Percentiles rank a stretch among this genome's conserved stretches.
Conservation (phyloP, 371 early-diverging fungal genomes). For the Mortierella sp. region DNA sequence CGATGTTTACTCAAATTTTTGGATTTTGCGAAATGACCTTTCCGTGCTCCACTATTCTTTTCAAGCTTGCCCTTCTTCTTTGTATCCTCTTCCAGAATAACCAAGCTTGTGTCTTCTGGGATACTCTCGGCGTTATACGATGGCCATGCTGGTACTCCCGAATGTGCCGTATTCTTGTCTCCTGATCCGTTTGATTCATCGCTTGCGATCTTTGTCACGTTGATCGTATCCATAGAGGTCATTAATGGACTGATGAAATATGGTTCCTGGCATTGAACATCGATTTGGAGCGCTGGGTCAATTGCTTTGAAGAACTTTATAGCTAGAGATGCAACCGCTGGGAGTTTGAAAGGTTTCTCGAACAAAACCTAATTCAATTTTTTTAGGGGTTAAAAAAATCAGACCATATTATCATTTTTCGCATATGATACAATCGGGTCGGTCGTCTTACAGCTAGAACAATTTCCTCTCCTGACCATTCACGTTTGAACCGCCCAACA, state of each 20-base stretch:
- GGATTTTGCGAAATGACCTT: conserved; percentile 19
- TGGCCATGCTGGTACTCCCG: conserved; percentile 53
- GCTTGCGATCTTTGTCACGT: conserved; percentile 52
- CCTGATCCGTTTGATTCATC: too few species aligned
- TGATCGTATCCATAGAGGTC: conserved; percentile 73
- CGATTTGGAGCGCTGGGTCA: conserved; percentile 80
- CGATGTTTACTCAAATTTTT: conserved; percentile 51
- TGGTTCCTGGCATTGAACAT: conserved; percentile 78
- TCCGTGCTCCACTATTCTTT: conserved; percentile 2
- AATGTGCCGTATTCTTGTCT: too few species aligned
- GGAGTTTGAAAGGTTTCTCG: conserved; percentile 74
- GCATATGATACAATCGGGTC: not conserved
- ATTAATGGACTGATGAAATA: conserved; percentile 78
- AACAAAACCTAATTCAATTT: conserved; percentile 65
- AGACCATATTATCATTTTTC: not conserved
- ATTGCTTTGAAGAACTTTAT: conserved; percentile 79
- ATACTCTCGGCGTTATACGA: conserved; percentile 52
- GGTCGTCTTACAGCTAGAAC: conserved; percentile 68
- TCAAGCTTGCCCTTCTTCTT: conserved; percentile 18
- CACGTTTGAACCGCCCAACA: conserved; percentile 74
- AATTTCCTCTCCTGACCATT: conserved; percentile 74
- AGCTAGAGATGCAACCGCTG: conserved; percentile 77
- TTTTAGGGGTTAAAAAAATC: not conserved
- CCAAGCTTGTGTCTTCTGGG: conserved; percentile 42
- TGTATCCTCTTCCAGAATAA: conserved; percentile 12